Evolutionary conservation across 768 basidiomycete genomes (phyloP), one percentile per base, ranked within the genome.

Genomic region (Tremella fuciformis): DNA sequence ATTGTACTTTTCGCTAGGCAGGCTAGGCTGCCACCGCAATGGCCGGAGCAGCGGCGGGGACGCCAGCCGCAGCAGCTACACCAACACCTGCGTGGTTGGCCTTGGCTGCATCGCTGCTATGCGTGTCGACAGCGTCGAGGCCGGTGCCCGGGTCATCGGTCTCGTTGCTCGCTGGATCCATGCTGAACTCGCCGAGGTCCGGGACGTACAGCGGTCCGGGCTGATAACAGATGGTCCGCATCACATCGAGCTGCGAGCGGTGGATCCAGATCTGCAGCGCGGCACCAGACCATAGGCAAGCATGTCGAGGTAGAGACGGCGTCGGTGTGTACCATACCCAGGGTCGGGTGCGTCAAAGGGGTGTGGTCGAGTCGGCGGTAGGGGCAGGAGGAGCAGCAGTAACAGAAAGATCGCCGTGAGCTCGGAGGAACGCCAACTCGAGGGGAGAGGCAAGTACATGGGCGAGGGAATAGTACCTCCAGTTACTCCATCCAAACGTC

Each of bases 391-490:
- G 40, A 46, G 40, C 29, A 55, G 22, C 18, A 38, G 62, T 38
- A 51, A 44, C 40, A 58, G 47, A 42, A 18, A 60, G 34, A 15
- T 22, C 53, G 42, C 62, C 70, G 62, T 71, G 63, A 71, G 70
- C 67, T 55, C 46, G 53, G 22, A 69, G 34, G 53, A 59, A 66
- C 51, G 57, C 44, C 26, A 21, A 49, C 29, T 22, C 58, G 16
- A 58, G 8, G 13, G 54, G 44, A 47, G 57, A 37, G 38, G 46
- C 26, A 66, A 65, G 62, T 69, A 74, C 76, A 51, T 77, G 71
- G 48, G 69, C 67, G 4, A 72, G 8, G 3, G 66, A 56, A 39
- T 75, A 77, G 52, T 74, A 75, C 46, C 64, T 66, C 76, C 76
- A 77, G 13, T 67, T 62, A 2, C 67, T 64, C 76, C 76, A 77